Base-by-base conservation (phyloP, 495 filamentous ascomycete genomes). In the Daldinia vernicosa region DNA sequence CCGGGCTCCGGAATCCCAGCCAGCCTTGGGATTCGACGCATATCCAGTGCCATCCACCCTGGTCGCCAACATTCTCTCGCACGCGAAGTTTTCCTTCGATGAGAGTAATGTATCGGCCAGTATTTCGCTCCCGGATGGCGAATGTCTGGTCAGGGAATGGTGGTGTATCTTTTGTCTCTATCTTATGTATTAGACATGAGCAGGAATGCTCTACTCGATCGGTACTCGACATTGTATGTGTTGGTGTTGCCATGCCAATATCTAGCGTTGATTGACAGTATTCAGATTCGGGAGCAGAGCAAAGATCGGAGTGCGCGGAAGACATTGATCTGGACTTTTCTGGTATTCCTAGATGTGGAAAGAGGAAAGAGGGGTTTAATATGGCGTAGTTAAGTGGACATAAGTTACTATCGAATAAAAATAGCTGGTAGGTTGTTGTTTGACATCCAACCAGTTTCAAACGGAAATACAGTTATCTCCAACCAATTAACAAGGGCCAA, bases 1-100 rank as follows among this genome's bases (percentile, higher is more conserved):
- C 58, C 2, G 58, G 39, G 32, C 19, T 60, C 6, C 37, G 15
- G 27, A 60, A 60, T 15, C 58, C 58, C 6, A 60, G 27, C 58
- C 58, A 60, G 6, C 39, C 58, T 1, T 24, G 1, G 0, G 3
- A 1, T 15, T 60, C 58, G 7, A 19, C 17, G 17, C 58, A 60
- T 27, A 33, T 22, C 58, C 58, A 60, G 27, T 60, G 40, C 58
- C 58, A 60, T 14, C 58, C 58, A 26, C 58, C 58, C 58, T 50
- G 58, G 0, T 47, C 40, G 40, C 58, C 58, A 7, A 32, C 5
- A 33, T 60, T 60, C 5, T 60, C 24, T 22, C 14, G 22, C 14
- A 24, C 26, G 4, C 40, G 11, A 30, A 60, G 6, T 3, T 45
- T 15, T 15, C 55, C 55, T 28, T 58, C 55, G 9, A 58, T 6